Evolutionary conservation across 129 eudicot species (phyloP).

Genomic region (Lonicera japonica): DNA sequence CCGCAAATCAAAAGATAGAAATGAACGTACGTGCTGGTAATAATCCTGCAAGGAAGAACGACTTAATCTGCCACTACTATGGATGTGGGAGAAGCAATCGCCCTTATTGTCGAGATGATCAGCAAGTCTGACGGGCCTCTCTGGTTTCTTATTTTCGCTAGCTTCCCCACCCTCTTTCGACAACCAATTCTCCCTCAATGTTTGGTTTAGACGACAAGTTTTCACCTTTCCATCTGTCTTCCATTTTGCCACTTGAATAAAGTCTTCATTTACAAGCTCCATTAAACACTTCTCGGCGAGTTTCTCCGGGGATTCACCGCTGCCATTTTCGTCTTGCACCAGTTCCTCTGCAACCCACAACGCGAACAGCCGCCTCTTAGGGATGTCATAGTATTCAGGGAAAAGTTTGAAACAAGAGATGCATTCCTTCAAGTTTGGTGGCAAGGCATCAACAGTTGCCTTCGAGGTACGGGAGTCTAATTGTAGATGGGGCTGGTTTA

Average conservation of each 20-base stretch:
- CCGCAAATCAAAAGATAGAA: constrained; percentile 15
- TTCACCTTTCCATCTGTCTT: constrained; percentile 9
- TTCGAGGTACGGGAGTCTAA: not conserved
- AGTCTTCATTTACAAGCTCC: not conserved
- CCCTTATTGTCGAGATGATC: constrained; percentile 3
- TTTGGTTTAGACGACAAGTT: not conserved
- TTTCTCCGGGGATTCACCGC: constrained; percentile 1
- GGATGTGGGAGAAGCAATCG: constrained; percentile 5
- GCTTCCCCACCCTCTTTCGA: not conserved
- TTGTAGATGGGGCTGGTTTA: not conserved
- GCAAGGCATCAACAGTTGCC: not conserved
- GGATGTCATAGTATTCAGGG: not conserved
- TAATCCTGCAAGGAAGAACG: not conserved
- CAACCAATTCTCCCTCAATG: not conserved
- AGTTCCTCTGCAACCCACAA: constrained; percentile 19
- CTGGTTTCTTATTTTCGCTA: too few species aligned
- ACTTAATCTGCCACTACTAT: not conserved
- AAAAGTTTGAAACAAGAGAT: not conserved
- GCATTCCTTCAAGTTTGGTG: not conserved
- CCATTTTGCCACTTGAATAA: constrained; percentile 13
- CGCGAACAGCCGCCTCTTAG: constrained; percentile 7
- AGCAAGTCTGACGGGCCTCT: not conserved
- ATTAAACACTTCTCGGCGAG: not conserved
- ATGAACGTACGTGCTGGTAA: not conserved
- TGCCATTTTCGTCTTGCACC: not conserved